phyloP scores from a whole-genome alignment of 2,329 filamentous ascomycete genomes.

The Hypoxylon sp. region DNA sequence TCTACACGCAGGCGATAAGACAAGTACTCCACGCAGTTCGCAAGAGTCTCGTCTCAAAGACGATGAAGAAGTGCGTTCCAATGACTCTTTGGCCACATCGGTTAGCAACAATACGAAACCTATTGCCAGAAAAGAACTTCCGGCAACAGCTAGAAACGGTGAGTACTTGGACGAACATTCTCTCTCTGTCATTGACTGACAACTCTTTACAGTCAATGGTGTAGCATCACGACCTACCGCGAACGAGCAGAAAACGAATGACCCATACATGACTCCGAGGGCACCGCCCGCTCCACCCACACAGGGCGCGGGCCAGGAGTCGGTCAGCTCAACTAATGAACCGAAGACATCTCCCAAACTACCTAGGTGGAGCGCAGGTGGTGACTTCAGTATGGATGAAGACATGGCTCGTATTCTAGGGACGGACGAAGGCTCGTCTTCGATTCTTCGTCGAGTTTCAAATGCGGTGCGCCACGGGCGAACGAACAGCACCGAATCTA shows the following conservation, averaged over 20 bases:
- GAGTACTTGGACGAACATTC: slow-evolving; percentile 50
- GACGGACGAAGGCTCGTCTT: slow-evolving; percentile 81
- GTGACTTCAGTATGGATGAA: slow-evolving; percentile 94
- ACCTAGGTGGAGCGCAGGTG: slow-evolving; percentile 82
- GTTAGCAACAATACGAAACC: slow-evolving; percentile 62
- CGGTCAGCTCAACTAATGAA: slow-evolving; percentile 60
- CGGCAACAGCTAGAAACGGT: slow-evolving; percentile 61
- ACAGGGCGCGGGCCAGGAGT: slow-evolving; percentile 63
- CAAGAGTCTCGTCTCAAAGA: slow-evolving; percentile 72
- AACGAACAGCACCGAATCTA: slow-evolving; percentile 81
- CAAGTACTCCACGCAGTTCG: slow-evolving; percentile 67
- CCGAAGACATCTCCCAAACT: slow-evolving; percentile 75
- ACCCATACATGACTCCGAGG: slow-evolving; percentile 72
- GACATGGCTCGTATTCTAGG: slow-evolving; percentile 92
- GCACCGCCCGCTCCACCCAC: slow-evolving; percentile 68
- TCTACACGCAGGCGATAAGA: slow-evolving; percentile 55
- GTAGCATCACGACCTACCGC: slow-evolving; percentile 52
- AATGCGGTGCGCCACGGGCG: slow-evolving; percentile 95
- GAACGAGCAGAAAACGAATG: slow-evolving; percentile 61
- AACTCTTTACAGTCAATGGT: slow-evolving; percentile 56
- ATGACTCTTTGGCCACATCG: slow-evolving; percentile 61
- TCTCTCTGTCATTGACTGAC: slow-evolving; percentile 38
- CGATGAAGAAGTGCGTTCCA: slow-evolving; percentile 64
- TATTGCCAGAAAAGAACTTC: slow-evolving; percentile 76
- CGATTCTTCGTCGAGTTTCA: slow-evolving; percentile 88